phyloP scores from a whole-genome alignment of 176 grass and related monocot species.

The Carex myosuroides region DNA sequence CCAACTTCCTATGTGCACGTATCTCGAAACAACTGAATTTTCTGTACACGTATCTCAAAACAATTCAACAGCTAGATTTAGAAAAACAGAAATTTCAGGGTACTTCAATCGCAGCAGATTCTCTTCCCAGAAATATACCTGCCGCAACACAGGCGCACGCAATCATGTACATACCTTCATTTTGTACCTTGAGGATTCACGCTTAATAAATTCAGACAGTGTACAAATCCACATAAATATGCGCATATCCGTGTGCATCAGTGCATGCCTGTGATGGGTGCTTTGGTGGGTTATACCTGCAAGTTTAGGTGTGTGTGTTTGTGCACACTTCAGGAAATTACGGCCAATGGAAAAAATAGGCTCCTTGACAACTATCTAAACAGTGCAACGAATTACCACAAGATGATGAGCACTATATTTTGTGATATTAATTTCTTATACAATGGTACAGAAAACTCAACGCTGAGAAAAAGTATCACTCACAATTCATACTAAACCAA shows the following conservation, averaged over 20 bases:
- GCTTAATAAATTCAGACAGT: neutral
- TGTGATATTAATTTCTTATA: constrained; percentile 16
- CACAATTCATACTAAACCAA: neutral
- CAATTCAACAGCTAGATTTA: no score
- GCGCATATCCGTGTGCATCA: neutral
- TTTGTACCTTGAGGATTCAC: neutral
- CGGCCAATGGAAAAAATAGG: no score
- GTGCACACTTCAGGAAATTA: neutral
- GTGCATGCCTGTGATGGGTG: neutral
- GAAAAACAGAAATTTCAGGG: no score
- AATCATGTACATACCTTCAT: neutral
- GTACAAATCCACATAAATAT: neutral
- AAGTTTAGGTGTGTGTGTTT: neutral
- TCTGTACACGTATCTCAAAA: no score
- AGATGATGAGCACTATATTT: neutral
- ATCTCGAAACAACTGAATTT: no score
- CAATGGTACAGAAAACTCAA: neutral
- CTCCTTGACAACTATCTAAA: neutral
- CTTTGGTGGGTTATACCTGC: neutral
- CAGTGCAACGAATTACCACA: neutral
- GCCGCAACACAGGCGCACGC: neutral
- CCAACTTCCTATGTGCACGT: no score
- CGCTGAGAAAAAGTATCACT: neutral
- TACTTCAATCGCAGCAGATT: no score
- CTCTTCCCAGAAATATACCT: neutral